Conservation (phyloP, 768 basidiomycete genomes). For the Rickenella mellea region DNA sequence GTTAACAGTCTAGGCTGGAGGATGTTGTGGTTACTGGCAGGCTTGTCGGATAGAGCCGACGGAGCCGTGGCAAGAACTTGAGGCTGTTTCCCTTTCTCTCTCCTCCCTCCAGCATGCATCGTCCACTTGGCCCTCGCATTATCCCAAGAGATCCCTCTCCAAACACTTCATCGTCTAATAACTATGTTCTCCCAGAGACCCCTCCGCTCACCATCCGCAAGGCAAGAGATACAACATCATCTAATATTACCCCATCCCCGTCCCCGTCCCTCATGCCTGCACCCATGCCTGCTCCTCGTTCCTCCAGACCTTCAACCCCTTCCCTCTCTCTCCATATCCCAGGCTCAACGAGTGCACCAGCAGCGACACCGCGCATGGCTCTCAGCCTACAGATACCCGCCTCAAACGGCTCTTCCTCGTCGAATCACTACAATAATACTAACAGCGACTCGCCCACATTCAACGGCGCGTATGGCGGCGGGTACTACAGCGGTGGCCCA, state of each 20-base stretch:
- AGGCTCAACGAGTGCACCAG: conserved; percentile 14
- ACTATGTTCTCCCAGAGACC: conserved; percentile 19
- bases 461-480: conserved; percentile 12
- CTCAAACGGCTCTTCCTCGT: conserved; percentile 3
- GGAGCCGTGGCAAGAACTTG: conserved; percentile 8
- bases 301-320: conserved; percentile 16
- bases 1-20: background rate
- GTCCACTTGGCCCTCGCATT: conserved; percentile 45
- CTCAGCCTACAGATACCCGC: conserved; percentile 22
- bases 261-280: conserved; percentile 17
- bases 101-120: conserved; percentile 13
- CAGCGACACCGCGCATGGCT: conserved; percentile 1
- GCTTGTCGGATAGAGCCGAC: conserved; percentile 4
- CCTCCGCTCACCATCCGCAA: conserved; percentile 35
- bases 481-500: conserved; percentile 19
- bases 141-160: conserved; percentile 34
- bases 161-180: conserved; percentile 16
- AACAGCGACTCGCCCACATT: conserved; percentile 1
- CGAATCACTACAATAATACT: background rate
- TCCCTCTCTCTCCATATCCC: conserved; percentile 17
- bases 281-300: conserved; percentile 19
- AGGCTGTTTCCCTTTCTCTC: conserved; percentile 6
- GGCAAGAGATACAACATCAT: conserved; percentile 13
- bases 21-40: background rate
- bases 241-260: conserved; percentile 18